phyloP scores from a whole-genome alignment of 768 basidiomycete genomes.

The Suillus plorans region DNA sequence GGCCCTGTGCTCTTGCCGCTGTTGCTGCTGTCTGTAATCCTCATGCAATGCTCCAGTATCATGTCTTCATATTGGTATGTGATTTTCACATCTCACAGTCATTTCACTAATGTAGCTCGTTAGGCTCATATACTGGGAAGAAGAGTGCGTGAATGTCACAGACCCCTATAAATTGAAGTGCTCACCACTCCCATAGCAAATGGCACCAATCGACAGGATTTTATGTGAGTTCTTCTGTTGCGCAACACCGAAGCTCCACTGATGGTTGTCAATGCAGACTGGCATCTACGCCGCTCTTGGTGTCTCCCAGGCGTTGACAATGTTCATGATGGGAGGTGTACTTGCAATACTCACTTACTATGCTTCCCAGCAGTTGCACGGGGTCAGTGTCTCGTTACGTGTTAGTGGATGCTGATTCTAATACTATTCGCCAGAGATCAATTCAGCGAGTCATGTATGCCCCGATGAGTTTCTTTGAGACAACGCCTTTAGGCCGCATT shows the following conservation, averaged over 20 bases:
- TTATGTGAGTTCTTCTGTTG: slow-evolving; percentile 50
- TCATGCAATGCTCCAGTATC: slow-evolving; percentile 70
- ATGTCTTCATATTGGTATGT: slow-evolving; percentile 74
- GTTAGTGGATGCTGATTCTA: neutral
- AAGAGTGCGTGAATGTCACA: slow-evolving; percentile 33
- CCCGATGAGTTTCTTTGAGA: slow-evolving; percentile 91
- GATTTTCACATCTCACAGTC: neutral
- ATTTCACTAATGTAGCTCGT: neutral
- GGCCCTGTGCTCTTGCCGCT: slow-evolving; percentile 66
- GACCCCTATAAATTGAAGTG: neutral
- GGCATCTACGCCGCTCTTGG: slow-evolving; percentile 78
- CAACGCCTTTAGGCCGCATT: slow-evolving; percentile 83
- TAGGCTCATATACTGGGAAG: slow-evolving; percentile 76
- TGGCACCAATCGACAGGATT: slow-evolving; percentile 63
- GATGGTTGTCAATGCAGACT: slow-evolving; percentile 48
- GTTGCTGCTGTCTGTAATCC: slow-evolving; percentile 54
- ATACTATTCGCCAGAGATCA: slow-evolving; percentile 43
- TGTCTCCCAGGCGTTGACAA: slow-evolving; percentile 62
- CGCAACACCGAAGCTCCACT: slow-evolving; percentile 28
- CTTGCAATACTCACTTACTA: slow-evolving; percentile 74
- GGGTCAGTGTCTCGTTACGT: slow-evolving; percentile 33
- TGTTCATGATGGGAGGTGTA: slow-evolving; percentile 65
- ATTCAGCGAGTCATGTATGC: slow-evolving; percentile 75
- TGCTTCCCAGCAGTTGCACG: slow-evolving; percentile 70
- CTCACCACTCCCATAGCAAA: slow-evolving; percentile 32